Conservation (phyloP, 306 rosid genomes). For the Hylodesmum podocarpum region DNA sequence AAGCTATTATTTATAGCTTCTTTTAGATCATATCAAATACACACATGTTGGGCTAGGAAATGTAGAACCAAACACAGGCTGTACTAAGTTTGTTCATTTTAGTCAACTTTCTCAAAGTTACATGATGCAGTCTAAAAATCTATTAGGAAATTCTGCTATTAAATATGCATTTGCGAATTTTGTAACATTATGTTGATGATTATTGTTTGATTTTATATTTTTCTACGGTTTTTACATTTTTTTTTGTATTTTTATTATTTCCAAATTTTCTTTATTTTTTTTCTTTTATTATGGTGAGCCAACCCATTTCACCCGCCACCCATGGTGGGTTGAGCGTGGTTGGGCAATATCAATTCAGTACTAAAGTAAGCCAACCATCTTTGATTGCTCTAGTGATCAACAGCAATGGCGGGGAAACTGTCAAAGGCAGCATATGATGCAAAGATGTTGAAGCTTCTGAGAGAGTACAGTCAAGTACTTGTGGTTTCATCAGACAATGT, state of each 20-base stretch:
- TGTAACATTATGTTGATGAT: neutral
- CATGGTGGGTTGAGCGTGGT: neutral
- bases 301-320: neutral
- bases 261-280: neutral
- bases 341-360: too few relatives aligned
- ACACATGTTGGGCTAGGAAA: neutral
- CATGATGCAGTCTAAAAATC: neutral
- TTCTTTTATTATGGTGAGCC: neutral
- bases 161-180: neutral
- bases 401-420: constrained; percentile 52
- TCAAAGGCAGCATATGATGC: constrained; percentile 67
- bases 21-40: neutral
- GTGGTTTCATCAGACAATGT: constrained; percentile 74
- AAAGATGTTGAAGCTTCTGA: constrained; percentile 68
- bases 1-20: too few relatives aligned
- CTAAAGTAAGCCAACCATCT: neutral
- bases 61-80: neutral
- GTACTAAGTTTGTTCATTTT: neutral
- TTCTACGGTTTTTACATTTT: neutral
- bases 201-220: neutral
- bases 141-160: neutral
- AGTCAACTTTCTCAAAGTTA: neutral
- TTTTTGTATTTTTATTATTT: neutral
- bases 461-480: constrained; percentile 60
- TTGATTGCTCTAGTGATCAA: neutral